Base-by-base conservation (phyloP, 495 filamentous ascomycete species). In the Neurospora sp. region DNA sequence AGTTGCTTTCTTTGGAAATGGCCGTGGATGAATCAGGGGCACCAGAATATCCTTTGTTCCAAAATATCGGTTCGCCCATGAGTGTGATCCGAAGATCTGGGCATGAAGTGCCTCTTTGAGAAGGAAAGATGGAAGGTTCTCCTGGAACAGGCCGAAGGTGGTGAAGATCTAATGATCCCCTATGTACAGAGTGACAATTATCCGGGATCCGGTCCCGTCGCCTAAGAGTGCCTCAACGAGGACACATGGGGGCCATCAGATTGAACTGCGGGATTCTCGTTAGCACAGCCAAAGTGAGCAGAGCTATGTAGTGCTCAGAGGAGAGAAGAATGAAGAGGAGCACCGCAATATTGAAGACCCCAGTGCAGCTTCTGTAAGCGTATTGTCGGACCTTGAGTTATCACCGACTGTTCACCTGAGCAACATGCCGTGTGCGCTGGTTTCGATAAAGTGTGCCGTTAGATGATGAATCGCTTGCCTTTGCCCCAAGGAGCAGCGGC, bases 361-460 rank as follows among this genome's bases (percentile, higher is more conserved):
- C 20, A 4, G 8, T 68, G 69, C n/a, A 42, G 44, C 39, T 68
- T 72, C 18, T 39, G 38, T 59, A 65, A n/a, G 71, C 3, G 0
- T 31, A 31, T 31, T 31, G 27, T 31, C 27, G 27, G 27, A 31
- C 27, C 27, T 31, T 31, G 27, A 31, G 27, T 31, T 31, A 71
- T 42, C 44, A 38, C 35, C 39, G 61, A 72, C 27, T 37, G 69
- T 69, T 69, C 71, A 72, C 68, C 47, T 72, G 68, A 72, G 71
- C 18, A 65, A 45, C 39, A 61, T 18, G 39, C 61, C 39, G 38
- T 65, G 68, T 69, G 71, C 59, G 42, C 22, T 69, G 68, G 20
- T 39, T 70, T 39, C 45, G 47, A 71, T n/a, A 39, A 70, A 69
- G 68, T 69, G 39, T n/a, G 27, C 71, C 22, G 38, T 16, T 16